phyloP scores from a whole-genome alignment of 345 rosid genomes.

The Ricinus communis region DNA sequence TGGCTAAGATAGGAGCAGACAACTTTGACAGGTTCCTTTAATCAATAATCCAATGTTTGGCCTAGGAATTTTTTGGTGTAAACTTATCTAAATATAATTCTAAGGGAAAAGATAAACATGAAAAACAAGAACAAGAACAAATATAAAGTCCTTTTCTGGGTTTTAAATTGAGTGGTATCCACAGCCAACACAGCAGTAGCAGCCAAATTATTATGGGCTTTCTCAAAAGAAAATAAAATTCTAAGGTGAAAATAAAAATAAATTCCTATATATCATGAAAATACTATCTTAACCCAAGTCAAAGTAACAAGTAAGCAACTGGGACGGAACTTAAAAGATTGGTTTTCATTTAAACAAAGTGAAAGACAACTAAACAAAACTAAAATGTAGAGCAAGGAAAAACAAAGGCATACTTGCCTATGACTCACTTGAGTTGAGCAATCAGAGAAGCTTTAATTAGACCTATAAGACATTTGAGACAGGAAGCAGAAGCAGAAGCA shows the following conservation, averaged over 20 bases:
- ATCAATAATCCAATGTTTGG: slow-evolving; percentile 4
- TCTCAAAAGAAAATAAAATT: too few species aligned
- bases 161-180: slow-evolving; percentile 23
- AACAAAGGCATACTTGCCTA: background rate
- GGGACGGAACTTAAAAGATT: background rate
- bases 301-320: background rate
- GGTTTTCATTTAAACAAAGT: background rate
- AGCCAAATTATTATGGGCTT: slow-evolving; percentile 32
- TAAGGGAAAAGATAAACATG: background rate
- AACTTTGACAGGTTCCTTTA: slow-evolving; percentile 4
- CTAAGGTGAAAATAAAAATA: too few species aligned
- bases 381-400: background rate
- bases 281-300: too few species aligned
- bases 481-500: background rate
- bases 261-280: background rate
- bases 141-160: slow-evolving; percentile 1
- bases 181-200: background rate
- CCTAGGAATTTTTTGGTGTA: slow-evolving; percentile 31
- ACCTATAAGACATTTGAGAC: background rate
- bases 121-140: background rate
- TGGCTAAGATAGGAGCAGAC: slow-evolving; percentile 14
- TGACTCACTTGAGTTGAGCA: background rate
- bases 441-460: background rate
- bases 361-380: background rate
- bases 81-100: slow-evolving; percentile 11